Conservation (phyloP, 768 basidiomycete genomes). For the Lactifluus rugatus region DNA sequence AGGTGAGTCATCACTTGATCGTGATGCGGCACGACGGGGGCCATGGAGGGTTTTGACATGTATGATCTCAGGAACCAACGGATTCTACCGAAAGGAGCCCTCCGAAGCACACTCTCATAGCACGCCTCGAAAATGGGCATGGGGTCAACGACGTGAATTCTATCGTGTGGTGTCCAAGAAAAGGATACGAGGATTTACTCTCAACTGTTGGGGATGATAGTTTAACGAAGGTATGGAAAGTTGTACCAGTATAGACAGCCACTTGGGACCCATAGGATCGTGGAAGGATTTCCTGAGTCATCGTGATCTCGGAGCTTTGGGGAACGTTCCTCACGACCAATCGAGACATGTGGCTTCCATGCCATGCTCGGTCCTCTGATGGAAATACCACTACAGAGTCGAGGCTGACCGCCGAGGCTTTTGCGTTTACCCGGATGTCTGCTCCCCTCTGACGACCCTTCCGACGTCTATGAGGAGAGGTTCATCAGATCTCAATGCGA, state of each 20-base stretch:
- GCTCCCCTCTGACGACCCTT: too few species aligned
- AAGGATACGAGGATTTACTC: conserved; percentile 54
- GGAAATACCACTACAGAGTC: too few species aligned
- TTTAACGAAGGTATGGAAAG: conserved; percentile 66
- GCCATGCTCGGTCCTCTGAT: too few species aligned
- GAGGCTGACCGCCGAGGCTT: too few species aligned
- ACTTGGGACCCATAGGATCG: too few species aligned
- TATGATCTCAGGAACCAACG: not conserved
- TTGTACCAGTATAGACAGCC: conserved; percentile 23
- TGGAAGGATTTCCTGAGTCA: not conserved
- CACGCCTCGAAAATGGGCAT: conserved; percentile 55
- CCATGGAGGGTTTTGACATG: not conserved
- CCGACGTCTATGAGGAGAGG: too few species aligned
- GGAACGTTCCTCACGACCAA: too few species aligned
- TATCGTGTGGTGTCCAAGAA: conserved; percentile 71
- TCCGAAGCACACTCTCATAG: conserved; percentile 37
- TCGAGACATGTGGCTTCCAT: too few species aligned
- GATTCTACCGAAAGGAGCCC: conserved; percentile 7
- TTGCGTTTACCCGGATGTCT: too few species aligned
- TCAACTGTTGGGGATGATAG: conserved; percentile 88
- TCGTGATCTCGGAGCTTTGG: too few species aligned
- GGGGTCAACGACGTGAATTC: conserved; percentile 79
- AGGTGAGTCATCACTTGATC: conserved; percentile 29
- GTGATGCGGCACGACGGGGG: not conserved
- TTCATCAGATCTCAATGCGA: too few species aligned